These are phyloP conservation scores for Cronartium quercuum DNA, from an alignment of 1,284 basidiomycete species.

Conservation along the genomic window DNA sequence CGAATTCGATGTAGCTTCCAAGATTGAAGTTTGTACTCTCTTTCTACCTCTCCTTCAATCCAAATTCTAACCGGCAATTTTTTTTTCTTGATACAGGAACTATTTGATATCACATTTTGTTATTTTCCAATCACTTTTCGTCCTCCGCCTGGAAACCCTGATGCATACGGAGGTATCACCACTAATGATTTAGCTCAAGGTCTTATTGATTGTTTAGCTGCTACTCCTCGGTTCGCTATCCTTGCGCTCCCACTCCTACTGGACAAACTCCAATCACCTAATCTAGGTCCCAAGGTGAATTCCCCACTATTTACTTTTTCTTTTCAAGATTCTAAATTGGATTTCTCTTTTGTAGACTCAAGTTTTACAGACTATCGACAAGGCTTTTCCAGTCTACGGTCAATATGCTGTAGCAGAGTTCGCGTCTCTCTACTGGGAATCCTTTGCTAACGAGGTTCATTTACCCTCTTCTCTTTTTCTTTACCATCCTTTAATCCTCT, in stretches of 20 bases:
- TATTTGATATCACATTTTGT: constrained; percentile 95
- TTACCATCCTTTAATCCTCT: neutral
- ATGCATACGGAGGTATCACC: constrained; percentile 68
- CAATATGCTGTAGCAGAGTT: constrained; percentile 58
- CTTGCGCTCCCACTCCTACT: constrained; percentile 81
- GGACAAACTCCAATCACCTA: constrained; percentile 82
- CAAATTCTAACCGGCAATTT: neutral
- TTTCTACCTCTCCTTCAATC: neutral
- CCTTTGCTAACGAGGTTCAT: constrained; percentile 73
- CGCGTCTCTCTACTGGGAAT: constrained; percentile 74
- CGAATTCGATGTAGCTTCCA: constrained; percentile 71
- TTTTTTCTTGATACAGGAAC: constrained; percentile 56
- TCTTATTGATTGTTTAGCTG: constrained; percentile 64
- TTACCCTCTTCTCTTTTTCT: neutral
- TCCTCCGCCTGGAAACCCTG: constrained; percentile 83
- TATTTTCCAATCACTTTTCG: constrained; percentile 98
- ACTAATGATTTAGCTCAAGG: constrained; percentile 74
- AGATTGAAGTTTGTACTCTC: constrained; percentile 44
- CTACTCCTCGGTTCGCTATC: constrained; percentile 74
- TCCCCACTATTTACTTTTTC: neutral
- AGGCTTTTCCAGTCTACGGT: constrained; percentile 72
- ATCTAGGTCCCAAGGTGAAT: constrained; percentile 64
- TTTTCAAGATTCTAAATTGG: neutral
- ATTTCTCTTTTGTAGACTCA: constrained; percentile 1
- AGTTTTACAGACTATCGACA: constrained; percentile 37